Percentiles rank a stretch among this genome's conserved stretches.
Evolutionary conservation across 495 filamentous ascomycete genomes (phyloP).

Genomic region (Xylaria sp.): DNA sequence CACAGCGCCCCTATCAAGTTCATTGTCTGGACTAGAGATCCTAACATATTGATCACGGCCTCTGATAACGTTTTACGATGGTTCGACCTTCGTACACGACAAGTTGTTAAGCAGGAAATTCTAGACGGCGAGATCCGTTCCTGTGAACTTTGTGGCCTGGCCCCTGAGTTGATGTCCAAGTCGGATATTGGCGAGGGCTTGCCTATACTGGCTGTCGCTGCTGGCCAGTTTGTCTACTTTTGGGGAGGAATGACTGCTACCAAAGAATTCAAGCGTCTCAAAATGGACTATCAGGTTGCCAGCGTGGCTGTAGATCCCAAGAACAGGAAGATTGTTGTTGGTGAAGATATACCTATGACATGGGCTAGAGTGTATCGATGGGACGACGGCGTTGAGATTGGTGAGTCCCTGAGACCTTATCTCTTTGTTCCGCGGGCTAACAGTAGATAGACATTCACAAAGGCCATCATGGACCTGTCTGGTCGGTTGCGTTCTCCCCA

Average conservation of each 20-base stretch:
- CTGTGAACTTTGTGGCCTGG: constrained; percentile 79
- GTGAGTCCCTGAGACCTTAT: constrained; percentile 48
- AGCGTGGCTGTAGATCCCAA: constrained; percentile 86
- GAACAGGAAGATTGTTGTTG: constrained; percentile 83
- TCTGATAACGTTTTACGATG: constrained; percentile 91
- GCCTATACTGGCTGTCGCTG: constrained; percentile 69
- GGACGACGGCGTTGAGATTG: constrained; percentile 77
- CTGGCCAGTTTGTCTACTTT: constrained; percentile 91
- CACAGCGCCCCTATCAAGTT: constrained; percentile 91
- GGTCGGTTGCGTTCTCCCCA: constrained; percentile 92
- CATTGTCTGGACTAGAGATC: constrained; percentile 89
- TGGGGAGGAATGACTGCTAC: constrained; percentile 79
- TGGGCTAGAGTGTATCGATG: constrained; percentile 94
- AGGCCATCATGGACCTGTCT: constrained; percentile 96
- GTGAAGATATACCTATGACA: constrained; percentile 79
- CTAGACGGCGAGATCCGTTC: constrained; percentile 86
- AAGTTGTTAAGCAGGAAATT: constrained; percentile 70
- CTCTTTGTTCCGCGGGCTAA: constrained; percentile 15
- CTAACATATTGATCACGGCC: constrained; percentile 85
- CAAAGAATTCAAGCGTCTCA: constrained; percentile 75
- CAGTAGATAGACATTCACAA: constrained; percentile 77
- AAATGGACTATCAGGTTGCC: constrained; percentile 82
- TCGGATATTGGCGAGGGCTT: constrained; percentile 60
- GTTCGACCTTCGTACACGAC: constrained; percentile 85
- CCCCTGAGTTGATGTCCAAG: constrained; percentile 47